Evolutionary conservation across 2,329 filamentous ascomycete species (phyloP), one percentile per base, ranked within the genome.

Genomic region (Sclerotiophoma versabilis): DNA sequence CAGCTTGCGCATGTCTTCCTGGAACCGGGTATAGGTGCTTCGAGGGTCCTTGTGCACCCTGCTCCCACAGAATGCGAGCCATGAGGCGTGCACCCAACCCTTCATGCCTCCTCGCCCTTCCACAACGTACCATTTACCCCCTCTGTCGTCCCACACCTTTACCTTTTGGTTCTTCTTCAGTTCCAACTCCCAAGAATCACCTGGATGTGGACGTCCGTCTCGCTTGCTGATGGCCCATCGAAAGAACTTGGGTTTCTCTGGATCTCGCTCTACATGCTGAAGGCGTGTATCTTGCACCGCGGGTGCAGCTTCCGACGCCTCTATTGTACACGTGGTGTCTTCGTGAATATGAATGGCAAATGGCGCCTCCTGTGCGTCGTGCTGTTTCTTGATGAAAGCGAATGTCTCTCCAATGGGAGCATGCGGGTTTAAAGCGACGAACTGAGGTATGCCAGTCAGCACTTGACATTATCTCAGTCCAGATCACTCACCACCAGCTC

Each of bases 11-110:
- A 62, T 39, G 27, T 67, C 65, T 5, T 57, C 33, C 9, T 50
- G 33, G 50, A 68, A 73, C 20, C 34, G 57, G 0, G 3, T 5
- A 34, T 65, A 71, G 4, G 64, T 65, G 25, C 49, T 38, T 33
- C 47, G 55, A 0, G 63, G 43, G n/a, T 65, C 56, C 12, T 27
- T 23, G 27, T 57, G 54, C 5, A 43, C 43, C 25, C 59, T 49
- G 10, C 45, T 20, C 22, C 62, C 54, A 20, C 36, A 51, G 55
- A 69, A 68, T 17, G 63, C 54, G 5, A 74, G 45, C 62, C 63
- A 69, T 4, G 58, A 57, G n/a, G 55, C 51, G 23, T 71, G 71
- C 1, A 63, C 63, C 36, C 49, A 74, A 1, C 70, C 72, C 25
- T 59, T 55, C 4, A 41, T 0, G 1, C 54, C 59, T n/a, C 49